Evolutionary conservation across 2,329 filamentous ascomycete species (phyloP), one percentile per base, ranked within the genome.

Genomic region (Colletotrichum euphorbiae): DNA sequence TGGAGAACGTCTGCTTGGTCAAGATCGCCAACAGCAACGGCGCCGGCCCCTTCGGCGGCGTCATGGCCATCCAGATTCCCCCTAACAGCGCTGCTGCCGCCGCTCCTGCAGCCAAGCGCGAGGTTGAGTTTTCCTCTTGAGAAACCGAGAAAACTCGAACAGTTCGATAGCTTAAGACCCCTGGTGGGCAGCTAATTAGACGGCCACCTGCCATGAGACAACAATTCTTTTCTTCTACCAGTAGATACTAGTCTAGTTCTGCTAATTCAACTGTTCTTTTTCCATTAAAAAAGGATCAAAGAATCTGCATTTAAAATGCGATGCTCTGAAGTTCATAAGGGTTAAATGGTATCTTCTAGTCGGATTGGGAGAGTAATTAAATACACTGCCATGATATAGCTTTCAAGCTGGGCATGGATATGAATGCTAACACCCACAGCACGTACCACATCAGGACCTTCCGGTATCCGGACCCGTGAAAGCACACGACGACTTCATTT

Each of bases 21-120:
- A 82, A 82, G 77, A 78, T 83, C 64, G 79, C 78, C 62, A 83
- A 83, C 75, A 72, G 72, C 61, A 79, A 79, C 72, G 64, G 64
- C 11, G 79, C 77, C 3, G 81, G 80, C 0, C 80, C 80, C 6
- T 82, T 83, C 70, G 80, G 67, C 43, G 81, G 80, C 21, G 75
- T 79, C 24, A 70, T 82, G 8, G 76, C 80, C 15, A 75, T 82
- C 69, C 81, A 82, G 74, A 79, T 81, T 57, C 77, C 69, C 13
- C 67, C 69, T 36, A 60, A 51, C 13, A 54, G 62, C 42, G 64
- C 62, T 6, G 60, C 48, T 50, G 62, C 48, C 28, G 46, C 42
- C n/a, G 36, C 54, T 19, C 19, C 60, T n/a, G 65, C 65, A 13
- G 60, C 65, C 42, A 69, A 69, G 62, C 67, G 67, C 19, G 43